Conservation (phyloP, 768 basidiomycete species). For the Psilocybe subaeruginosa region DNA sequence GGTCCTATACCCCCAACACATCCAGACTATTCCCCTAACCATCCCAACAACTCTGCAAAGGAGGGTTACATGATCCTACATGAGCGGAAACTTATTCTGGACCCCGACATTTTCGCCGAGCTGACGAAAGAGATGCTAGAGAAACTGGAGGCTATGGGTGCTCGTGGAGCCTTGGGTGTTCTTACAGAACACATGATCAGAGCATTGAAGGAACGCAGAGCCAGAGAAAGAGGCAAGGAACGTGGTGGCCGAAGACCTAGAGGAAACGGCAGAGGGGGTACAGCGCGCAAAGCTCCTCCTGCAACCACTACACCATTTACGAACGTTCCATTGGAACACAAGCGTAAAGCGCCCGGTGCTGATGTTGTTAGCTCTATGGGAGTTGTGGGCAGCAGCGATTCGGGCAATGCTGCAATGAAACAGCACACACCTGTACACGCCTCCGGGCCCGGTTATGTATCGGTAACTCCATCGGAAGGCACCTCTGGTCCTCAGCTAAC, state of each 20-base stretch:
- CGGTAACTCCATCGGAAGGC: conserved; percentile 23
- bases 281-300: conserved; percentile 29
- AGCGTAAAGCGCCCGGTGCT: conserved; percentile 14
- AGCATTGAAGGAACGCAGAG: conserved; percentile 75
- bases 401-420: conserved; percentile 7
- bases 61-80: conserved; percentile 78
- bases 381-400: not conserved
- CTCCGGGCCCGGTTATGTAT: conserved; percentile 3
- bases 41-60: conserved; percentile 50
- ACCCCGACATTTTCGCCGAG: conserved; percentile 82
- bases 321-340: conserved; percentile 41
- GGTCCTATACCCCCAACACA: conserved; percentile 72
- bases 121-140: conserved; percentile 73
- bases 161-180: conserved; percentile 78
- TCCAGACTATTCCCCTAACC: conserved; percentile 51
- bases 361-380: conserved; percentile 5
- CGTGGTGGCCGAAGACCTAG: conserved; percentile 36
- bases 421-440: conserved; percentile 7
- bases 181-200: conserved; percentile 86
- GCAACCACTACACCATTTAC: conserved; percentile 43
- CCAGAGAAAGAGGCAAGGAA: conserved; percentile 47
- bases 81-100: conserved; percentile 81
- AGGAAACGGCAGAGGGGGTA: conserved; percentile 30
- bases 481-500: conserved; percentile 30
- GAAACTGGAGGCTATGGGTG: conserved; percentile 79